phyloP scores from a whole-genome alignment of 2,329 filamentous ascomycete genomes.

The Paraphaeosphaeria minitans region DNA sequence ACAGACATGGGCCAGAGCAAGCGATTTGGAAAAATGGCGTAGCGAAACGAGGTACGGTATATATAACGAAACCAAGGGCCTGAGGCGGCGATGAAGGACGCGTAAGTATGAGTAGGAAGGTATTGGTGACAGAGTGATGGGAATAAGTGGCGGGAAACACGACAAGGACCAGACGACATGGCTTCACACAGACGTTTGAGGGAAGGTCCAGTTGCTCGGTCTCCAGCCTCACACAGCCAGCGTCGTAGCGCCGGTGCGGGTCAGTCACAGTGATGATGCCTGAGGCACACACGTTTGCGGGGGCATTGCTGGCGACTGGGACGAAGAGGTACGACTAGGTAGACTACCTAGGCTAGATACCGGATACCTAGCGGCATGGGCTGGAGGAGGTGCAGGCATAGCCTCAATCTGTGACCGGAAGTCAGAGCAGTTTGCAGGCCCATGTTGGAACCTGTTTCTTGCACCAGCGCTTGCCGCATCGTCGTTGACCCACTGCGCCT shows the following conservation, averaged over 20 bases:
- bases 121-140: conserved; percentile 12
- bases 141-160: conserved; percentile 9
- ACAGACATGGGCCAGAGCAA: conserved; percentile 27
- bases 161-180: conserved; percentile 3
- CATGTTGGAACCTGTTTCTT: conserved; percentile 21
- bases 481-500: conserved; percentile 29
- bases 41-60: conserved; percentile 17
- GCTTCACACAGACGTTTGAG: conserved; percentile 14
- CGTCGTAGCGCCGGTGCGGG: conserved; percentile 19
- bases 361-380: conserved; percentile 6
- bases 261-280: conserved; percentile 18
- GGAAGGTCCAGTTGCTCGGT: conserved; percentile 22
- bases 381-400: conserved; percentile 12
- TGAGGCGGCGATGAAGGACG: conserved; percentile 22
- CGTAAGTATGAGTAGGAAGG: conserved; percentile 25
- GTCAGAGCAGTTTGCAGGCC: background rate
- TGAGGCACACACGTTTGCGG: conserved; percentile 23
- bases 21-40: conserved; percentile 16
- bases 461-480: conserved; percentile 25
- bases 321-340: conserved; percentile 11
- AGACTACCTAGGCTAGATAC: too few relatives aligned
- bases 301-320: conserved; percentile 20
- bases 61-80: conserved; percentile 23
- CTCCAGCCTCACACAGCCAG: conserved; percentile 28
- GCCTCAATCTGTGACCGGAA: conserved; percentile 18